These are phyloP conservation scores for Aspergillus pseudotamarii DNA, from an alignment of 2,329 filamentous ascomycete species.

Conservation along the genomic window DNA sequence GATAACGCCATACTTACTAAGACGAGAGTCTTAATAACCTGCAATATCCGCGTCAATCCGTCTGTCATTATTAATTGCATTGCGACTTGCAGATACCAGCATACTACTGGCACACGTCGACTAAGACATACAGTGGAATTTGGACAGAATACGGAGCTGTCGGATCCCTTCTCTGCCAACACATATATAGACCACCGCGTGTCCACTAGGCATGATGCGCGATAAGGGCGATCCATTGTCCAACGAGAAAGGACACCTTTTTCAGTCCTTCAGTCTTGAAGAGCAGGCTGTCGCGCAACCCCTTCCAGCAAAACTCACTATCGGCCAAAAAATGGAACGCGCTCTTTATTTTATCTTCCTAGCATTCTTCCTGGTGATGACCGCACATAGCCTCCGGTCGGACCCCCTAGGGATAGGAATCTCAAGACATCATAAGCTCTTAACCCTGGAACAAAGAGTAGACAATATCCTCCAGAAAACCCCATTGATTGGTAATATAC, in stretches of 20 bases:
- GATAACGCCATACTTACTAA: neutral
- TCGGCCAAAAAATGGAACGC: neutral
- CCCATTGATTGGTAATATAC: slow-evolving; percentile 51
- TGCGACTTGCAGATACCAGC: neutral
- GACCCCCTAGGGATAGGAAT: slow-evolving; percentile 10
- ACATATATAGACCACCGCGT: neutral
- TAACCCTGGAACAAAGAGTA: slow-evolving; percentile 43
- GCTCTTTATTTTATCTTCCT: neutral
- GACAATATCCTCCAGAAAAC: slow-evolving; percentile 49
- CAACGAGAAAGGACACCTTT: neutral
- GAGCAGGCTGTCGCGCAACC: neutral
- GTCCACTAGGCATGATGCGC: neutral
- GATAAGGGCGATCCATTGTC: neutral
- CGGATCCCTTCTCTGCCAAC: neutral
- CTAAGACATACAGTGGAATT: neutral
- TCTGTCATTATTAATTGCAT: neutral
- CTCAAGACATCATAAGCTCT: slow-evolving; percentile 6
- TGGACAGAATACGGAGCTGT: neutral
- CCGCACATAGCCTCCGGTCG: slow-evolving; percentile 5
- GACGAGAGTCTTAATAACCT: neutral
- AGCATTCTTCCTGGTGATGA: neutral
- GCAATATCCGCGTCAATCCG: neutral
- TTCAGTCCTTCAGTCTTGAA: neutral
- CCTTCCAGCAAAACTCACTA: neutral
- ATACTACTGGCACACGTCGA: neutral